phyloP scores from a whole-genome alignment of 1,284 basidiomycete species.

The Irpex sp. region DNA sequence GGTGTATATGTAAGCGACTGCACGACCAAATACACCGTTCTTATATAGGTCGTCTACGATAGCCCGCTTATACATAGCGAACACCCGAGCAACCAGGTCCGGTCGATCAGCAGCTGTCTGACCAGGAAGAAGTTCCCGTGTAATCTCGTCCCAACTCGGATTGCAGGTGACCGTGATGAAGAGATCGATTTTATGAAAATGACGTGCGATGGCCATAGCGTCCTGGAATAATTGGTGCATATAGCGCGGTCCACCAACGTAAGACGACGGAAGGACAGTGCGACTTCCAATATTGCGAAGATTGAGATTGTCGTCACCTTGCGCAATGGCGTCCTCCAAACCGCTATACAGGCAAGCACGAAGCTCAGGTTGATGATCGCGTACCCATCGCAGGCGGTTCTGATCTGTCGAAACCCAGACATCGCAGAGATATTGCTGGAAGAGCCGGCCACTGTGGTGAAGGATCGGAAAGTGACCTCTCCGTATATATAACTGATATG shows the following conservation, averaged over 20 bases:
- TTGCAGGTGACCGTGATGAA: constrained; percentile 40
- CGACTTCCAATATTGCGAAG: neutral
- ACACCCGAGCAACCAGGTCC: constrained; percentile 30
- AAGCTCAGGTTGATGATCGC: neutral
- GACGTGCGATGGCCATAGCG: neutral
- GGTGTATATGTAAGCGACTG: constrained; percentile 35
- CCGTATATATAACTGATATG: neutral
- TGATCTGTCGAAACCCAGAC: neutral
- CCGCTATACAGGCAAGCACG: neutral
- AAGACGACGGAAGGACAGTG: neutral
- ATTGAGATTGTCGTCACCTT: neutral
- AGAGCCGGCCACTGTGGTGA: neutral
- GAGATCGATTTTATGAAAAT: constrained; percentile 11
- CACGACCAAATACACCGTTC: constrained; percentile 29
- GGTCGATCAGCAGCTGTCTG: constrained; percentile 31
- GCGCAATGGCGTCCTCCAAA: neutral
- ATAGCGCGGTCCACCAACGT: neutral
- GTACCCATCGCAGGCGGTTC: neutral
- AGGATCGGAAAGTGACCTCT: neutral
- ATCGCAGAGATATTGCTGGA: neutral
- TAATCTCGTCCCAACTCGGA: constrained; percentile 35
- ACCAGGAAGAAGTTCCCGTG: constrained; percentile 23
- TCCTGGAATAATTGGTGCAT: neutral
- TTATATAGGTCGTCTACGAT: constrained; percentile 30
- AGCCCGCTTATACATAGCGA: constrained; percentile 19